These are phyloP conservation scores for Aspergillus conjunctus DNA, from an alignment of 495 filamentous ascomycete species.

Conservation along the genomic window DNA sequence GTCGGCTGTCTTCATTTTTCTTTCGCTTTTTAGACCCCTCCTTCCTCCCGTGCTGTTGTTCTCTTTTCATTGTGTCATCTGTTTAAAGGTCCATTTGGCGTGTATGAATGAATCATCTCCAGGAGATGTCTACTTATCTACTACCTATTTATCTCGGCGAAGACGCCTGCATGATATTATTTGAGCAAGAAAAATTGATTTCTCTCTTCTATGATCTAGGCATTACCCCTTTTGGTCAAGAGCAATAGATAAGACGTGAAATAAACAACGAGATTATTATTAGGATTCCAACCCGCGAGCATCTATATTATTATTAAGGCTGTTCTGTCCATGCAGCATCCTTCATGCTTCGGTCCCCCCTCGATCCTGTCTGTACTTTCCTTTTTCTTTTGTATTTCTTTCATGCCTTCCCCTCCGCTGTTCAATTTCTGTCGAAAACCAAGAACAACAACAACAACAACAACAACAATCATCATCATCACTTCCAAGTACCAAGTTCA, in stretches of 20 bases:
- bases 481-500: no score
- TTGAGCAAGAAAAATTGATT: not conserved
- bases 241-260: not conserved
- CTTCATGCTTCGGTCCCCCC: no score
- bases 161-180: not conserved
- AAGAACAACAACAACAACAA: no score
- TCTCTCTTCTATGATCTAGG: not conserved
- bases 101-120: constrained; percentile 10
- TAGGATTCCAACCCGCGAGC: no score
- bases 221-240: not conserved
- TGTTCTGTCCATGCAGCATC: no score
- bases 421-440: no score
- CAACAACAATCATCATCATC: no score
- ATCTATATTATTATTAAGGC: no score
- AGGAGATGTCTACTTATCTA: not conserved
- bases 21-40: not conserved
- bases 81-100: constrained; percentile 5
- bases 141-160: not conserved
- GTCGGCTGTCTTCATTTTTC: not conserved
- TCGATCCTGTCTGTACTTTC: no score
- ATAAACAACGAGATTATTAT: no score
- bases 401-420: no score
- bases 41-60: not conserved
- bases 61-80: not conserved
- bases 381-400: no score